Conservation (phyloP, 2,329 filamentous ascomycete genomes). For the Exophiala phaeomuriformis region DNA sequence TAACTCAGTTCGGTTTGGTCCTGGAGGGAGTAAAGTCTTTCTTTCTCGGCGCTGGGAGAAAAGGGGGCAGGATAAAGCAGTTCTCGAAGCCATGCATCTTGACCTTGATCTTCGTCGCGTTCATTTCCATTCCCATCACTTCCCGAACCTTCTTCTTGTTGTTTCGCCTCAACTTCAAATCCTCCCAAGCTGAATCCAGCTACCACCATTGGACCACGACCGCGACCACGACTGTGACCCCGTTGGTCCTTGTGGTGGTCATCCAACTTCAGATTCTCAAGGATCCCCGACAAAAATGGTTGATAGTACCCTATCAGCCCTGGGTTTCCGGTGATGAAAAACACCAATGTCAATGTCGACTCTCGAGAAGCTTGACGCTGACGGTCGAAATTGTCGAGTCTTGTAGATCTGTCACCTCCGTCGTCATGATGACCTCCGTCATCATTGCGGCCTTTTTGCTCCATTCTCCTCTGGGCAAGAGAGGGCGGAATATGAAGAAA, state of each 20-base stretch:
- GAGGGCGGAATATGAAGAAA: conserved; percentile 19
- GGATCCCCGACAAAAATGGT: conserved; percentile 37
- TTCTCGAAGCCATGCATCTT: neutral
- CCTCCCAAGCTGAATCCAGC: conserved; percentile 23
- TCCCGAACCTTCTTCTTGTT: neutral
- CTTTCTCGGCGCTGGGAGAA: no score
- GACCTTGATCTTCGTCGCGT: neutral
- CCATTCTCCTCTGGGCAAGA: neutral
- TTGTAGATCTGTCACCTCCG: neutral
- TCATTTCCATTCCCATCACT: conserved; percentile 20
- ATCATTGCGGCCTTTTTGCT: no score
- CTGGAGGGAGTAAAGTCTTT: conserved; percentile 15
- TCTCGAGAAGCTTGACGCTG: no score
- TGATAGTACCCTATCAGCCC: conserved; percentile 46
- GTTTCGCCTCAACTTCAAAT: conserved; percentile 13
- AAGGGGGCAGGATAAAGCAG: no score
- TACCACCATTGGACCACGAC: conserved; percentile 2
- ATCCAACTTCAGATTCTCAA: conserved; percentile 6
- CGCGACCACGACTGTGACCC: neutral
- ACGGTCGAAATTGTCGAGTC: no score
- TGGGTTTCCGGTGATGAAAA: conserved; percentile 47
- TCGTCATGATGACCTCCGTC: no score
- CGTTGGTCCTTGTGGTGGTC: neutral
- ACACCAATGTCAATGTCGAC: conserved; percentile 27
- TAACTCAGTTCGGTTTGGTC: conserved; percentile 47